phyloP scores from a whole-genome alignment of 768 basidiomycete species.

The Russula brevipes region DNA sequence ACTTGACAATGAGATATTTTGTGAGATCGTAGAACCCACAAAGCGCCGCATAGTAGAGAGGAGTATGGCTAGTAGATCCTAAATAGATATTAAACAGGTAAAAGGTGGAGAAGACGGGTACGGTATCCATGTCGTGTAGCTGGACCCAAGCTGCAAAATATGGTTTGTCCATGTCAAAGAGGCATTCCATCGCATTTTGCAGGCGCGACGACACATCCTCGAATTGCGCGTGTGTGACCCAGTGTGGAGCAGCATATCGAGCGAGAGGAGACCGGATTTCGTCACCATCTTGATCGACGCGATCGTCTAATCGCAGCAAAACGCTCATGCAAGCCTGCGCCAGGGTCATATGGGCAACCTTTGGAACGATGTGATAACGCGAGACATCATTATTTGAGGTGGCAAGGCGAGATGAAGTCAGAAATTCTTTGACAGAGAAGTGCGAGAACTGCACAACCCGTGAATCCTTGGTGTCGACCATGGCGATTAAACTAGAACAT shows the following conservation, averaged over 20 bases:
- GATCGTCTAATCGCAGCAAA: neutral
- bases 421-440: slow-evolving; percentile 3
- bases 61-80: neutral
- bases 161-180: neutral
- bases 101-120: neutral
- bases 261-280: neutral
- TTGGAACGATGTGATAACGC: neutral
- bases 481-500: neutral
- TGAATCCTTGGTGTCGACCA: neutral
- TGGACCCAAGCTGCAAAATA: neutral
- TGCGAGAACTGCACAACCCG: slow-evolving; percentile 6
- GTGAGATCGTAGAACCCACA: neutral
- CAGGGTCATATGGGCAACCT: neutral
- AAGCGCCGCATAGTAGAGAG: neutral
- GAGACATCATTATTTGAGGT: neutral
- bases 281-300: too few species aligned
- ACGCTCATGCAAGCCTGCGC: neutral
- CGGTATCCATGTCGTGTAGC: neutral
- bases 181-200: neutral
- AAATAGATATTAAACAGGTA: accelerated
- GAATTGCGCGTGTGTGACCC: neutral
- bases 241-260: neutral
- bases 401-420: neutral
- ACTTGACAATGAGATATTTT: neutral
- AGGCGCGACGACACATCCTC: neutral